phyloP scores from a whole-genome alignment of 257 asterid genomes.

The Nicotiana obtusifolia region DNA sequence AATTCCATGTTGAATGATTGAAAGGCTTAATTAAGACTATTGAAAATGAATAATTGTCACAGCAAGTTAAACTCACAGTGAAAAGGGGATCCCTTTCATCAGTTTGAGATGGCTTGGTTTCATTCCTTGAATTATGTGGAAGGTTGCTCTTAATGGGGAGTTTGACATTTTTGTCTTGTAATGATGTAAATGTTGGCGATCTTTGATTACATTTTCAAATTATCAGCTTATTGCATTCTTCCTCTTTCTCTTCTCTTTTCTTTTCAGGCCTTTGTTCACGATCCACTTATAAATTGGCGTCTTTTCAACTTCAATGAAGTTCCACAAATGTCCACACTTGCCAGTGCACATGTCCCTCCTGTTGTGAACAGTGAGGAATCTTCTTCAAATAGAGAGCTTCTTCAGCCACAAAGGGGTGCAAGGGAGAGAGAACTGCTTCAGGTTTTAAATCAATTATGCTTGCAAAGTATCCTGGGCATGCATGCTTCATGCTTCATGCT shows the following conservation, averaged over 20 bases:
- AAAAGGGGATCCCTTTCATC: background rate
- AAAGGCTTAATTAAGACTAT: background rate
- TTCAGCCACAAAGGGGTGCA: slow-evolving; percentile 80
- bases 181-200: background rate
- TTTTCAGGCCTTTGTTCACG: slow-evolving; percentile 96
- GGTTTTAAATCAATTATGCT: slow-evolving; percentile 30
- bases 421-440: slow-evolving; percentile 95
- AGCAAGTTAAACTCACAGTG: background rate
- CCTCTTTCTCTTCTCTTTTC: background rate
- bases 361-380: slow-evolving; percentile 64
- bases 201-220: background rate
- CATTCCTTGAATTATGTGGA: background rate
- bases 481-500: slow-evolving; percentile 6
- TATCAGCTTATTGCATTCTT: background rate
- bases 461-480: background rate
- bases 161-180: background rate
- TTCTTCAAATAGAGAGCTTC: slow-evolving; percentile 49
- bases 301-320: slow-evolving; percentile 97
- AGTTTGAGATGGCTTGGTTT: slow-evolving; percentile 1
- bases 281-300: slow-evolving; percentile 98
- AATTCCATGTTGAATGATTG: background rate
- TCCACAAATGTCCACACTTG: slow-evolving; percentile 76
- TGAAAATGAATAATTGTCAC: background rate
- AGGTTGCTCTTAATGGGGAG: background rate
- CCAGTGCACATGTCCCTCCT: slow-evolving; percentile 54